phyloP scores from a whole-genome alignment of 2,329 filamentous ascomycete species.

The Phyllosticta ampelicida region DNA sequence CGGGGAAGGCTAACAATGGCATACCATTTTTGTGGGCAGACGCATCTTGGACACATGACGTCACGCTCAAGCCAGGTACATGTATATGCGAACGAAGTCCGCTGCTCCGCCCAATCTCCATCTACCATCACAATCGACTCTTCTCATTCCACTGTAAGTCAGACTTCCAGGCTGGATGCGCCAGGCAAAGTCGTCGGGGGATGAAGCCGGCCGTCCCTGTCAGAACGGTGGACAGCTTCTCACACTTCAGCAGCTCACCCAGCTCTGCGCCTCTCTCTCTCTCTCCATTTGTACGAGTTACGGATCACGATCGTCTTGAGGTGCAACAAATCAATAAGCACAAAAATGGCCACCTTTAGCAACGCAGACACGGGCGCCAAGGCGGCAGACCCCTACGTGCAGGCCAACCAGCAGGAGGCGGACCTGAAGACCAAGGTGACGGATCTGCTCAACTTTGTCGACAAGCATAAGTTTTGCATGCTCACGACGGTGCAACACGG shows the following conservation, averaged over 20 bases:
- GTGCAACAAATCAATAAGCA: not conserved
- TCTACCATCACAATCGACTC: not conserved
- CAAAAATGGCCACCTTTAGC: constrained; percentile 24
- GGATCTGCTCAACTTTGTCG: constrained; percentile 60
- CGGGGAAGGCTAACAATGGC: not conserved
- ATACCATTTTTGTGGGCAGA: not conserved
- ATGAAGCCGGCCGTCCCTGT: not conserved
- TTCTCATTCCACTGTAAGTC: not conserved
- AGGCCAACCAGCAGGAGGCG: constrained; percentile 61
- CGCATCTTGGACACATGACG: not conserved
- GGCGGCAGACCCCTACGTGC: constrained; percentile 66
- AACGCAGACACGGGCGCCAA: constrained; percentile 30
- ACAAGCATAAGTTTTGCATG: constrained; percentile 72
- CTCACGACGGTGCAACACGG: constrained; percentile 65
- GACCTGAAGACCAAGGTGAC: constrained; percentile 65
- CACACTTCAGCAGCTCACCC: not conserved
- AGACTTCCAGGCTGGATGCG: not conserved
- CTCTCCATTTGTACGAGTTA: not conserved
- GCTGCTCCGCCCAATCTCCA: not conserved
- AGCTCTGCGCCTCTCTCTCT: no score
- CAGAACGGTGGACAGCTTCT: not conserved
- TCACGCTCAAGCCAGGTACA: not conserved
- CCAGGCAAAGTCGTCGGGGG: no score
- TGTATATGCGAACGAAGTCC: not conserved
- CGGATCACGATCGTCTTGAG: not conserved